Evolutionary conservation across 2,329 filamentous ascomycete genomes (phyloP).

Genomic region (Ambrosiella cleistominuta): DNA sequence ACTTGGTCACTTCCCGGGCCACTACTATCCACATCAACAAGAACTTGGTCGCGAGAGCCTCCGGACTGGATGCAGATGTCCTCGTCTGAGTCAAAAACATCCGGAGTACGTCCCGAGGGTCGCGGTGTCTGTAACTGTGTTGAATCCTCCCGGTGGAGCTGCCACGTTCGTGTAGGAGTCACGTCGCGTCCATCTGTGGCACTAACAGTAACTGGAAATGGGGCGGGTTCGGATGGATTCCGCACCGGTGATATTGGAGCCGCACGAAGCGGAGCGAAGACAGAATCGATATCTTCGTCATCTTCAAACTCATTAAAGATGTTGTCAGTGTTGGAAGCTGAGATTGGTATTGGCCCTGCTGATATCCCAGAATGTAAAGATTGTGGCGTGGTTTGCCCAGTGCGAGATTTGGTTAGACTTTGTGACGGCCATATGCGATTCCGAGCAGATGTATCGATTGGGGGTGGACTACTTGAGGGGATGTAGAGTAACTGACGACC

Average conservation of each 20-base stretch:
- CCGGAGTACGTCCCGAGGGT: neutral
- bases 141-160: conserved; percentile 12
- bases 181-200: neutral
- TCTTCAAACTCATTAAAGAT: conserved; percentile 15
- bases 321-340: conserved; percentile 1
- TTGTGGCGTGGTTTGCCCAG: neutral
- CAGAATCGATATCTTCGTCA: neutral
- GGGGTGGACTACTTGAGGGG: conserved; percentile 10
- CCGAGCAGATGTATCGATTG: neutral
- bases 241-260: neutral
- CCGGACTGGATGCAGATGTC: neutral
- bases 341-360: neutral
- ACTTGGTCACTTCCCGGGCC: conserved; percentile 11
- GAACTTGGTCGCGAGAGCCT: too few relatives aligned
- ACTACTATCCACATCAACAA: too few relatives aligned
- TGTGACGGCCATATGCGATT: conserved; percentile 5
- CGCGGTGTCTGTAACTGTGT: neutral
- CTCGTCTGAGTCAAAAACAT: neutral
- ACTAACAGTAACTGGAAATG: neutral
- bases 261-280: neutral
- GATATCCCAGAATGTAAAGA: too few relatives aligned
- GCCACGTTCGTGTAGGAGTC: neutral
- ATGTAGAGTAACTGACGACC: neutral
- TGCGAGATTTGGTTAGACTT: neutral
- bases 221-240: conserved; percentile 1